Base-by-base conservation (phyloP, 768 basidiomycete species). In the Mycena leptocephala region DNA sequence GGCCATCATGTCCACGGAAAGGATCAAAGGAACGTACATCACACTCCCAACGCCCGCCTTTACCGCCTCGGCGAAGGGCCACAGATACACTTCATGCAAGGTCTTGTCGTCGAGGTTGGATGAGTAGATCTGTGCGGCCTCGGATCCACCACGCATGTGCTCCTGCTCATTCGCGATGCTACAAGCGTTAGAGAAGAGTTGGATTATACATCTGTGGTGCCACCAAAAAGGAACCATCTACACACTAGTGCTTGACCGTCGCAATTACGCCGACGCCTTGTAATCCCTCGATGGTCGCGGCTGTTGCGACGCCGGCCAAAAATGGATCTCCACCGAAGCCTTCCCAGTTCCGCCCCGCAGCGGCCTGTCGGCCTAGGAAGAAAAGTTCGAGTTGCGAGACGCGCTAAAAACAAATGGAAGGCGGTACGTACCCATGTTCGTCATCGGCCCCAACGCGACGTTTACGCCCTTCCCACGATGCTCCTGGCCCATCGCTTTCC, bases 401-500 rank as follows among this genome's bases (percentile, higher is more conserved):
- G 14, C 14, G 22, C n/a, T 26, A 8, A 26, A 26, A 1, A 24
- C 24, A 51, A 51, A 11, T 6, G 35, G 13, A 46, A 14, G 43
- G 48, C 16, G 24, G 8, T 24, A 72, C 70, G n/a, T n/a, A 76
- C 78, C 78, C 62, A 79, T 30, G 26, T 79, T 79, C 48, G 72
- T 79, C 74, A 78, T 79, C 6, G 74, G 78, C 43, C 75, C 81
- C 6, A 93, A 35, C 9, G 69, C 61, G 9, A 72, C 63, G 13
- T 71, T 76, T 3, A 76, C 68, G 32, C 94, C 94, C 80, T 93
- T 92, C 24, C 87, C 89, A 68, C 85, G 85, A 85, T 91, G 90
- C 81, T 95, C 94, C 70, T 86, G 63, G 8, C 93, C 93, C 86
- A 94, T 90, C 2, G 90, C 90, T 6, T 84, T 75, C 0, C 91